phyloP scores from a whole-genome alignment of 2,329 filamentous ascomycete genomes.

The Drechslerella stenobrocha region DNA sequence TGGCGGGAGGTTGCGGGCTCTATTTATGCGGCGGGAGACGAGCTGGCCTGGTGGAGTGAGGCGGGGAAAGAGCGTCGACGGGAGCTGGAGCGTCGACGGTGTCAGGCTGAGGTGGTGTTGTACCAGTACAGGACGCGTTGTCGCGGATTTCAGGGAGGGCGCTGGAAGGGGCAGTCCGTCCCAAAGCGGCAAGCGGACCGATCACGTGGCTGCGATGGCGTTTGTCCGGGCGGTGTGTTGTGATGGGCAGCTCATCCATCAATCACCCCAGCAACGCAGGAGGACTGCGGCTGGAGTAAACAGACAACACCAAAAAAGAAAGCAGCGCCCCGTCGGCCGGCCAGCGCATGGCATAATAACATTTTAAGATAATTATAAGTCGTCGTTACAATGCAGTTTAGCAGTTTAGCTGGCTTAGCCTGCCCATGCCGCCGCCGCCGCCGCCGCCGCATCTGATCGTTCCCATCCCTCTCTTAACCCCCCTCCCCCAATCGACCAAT shows the following conservation, averaged over 20 bases:
- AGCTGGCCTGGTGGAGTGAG: constrained; percentile 8
- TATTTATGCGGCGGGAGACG: constrained; percentile 23
- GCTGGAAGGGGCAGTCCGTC: neutral
- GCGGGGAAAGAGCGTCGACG: constrained; percentile 7
- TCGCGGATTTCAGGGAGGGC: no score
- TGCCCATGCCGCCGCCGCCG: neutral
- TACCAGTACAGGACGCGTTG: neutral
- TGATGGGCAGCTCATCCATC: neutral
- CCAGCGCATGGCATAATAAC: neutral
- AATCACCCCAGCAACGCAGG: constrained; percentile 18
- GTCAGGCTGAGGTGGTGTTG: constrained; percentile 26
- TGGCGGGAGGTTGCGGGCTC: constrained; percentile 1
- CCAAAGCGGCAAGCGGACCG: neutral
- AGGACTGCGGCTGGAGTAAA: constrained; percentile 21
- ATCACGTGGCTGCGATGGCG: neutral
- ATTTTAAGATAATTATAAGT: neutral
- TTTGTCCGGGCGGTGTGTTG: neutral
- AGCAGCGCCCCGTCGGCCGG: no score
- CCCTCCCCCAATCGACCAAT: no score
- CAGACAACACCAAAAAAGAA: constrained; percentile 19
- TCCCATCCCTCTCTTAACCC: no score
- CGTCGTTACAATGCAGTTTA: neutral
- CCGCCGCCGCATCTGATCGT: no score
- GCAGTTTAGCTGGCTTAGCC: neutral
- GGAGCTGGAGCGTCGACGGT: constrained; percentile 9